Evolutionary conservation across 495 filamentous ascomycete genomes (phyloP).

Genomic region (Neurospora sublineolata): DNA sequence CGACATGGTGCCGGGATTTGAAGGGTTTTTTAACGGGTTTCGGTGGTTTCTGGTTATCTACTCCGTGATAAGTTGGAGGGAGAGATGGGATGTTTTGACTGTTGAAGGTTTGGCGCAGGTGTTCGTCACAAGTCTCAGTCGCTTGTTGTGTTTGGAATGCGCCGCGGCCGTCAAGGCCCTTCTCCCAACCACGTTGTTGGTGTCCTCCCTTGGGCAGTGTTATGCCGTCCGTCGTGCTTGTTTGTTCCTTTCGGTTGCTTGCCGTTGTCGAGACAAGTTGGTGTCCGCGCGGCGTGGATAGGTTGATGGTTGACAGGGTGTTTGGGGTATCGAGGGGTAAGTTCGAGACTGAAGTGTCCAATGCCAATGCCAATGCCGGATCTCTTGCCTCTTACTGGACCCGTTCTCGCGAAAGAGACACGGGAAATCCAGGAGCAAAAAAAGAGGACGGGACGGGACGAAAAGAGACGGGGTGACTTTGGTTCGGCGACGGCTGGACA

Average conservation of each 20-base stretch:
- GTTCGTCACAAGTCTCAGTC: neutral
- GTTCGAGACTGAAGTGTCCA: neutral
- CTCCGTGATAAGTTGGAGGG: neutral
- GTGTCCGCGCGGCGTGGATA: neutral
- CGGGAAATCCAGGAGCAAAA: neutral
- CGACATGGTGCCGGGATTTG: constrained; percentile 35
- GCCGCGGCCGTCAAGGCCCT: neutral
- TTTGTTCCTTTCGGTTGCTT: neutral
- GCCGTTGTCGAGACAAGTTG: neutral
- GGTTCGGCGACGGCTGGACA: neutral
- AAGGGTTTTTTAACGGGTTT: neutral
- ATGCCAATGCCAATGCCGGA: neutral
- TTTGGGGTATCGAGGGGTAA: neutral
- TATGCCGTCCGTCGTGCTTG: neutral
- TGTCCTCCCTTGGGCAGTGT: neutral
- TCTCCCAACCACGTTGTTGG: neutral
- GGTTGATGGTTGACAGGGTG: neutral
- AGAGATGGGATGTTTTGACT: neutral
- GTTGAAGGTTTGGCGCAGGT: neutral
- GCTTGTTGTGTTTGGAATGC: neutral
- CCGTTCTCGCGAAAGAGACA: neutral
- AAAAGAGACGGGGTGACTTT: neutral
- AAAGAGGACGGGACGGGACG: neutral
- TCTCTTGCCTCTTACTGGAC: neutral
- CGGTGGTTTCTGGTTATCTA: neutral